Evolutionary conservation across 352 stramenopile genomes (phyloP).

Genomic region (Phytophthora sp.): DNA sequence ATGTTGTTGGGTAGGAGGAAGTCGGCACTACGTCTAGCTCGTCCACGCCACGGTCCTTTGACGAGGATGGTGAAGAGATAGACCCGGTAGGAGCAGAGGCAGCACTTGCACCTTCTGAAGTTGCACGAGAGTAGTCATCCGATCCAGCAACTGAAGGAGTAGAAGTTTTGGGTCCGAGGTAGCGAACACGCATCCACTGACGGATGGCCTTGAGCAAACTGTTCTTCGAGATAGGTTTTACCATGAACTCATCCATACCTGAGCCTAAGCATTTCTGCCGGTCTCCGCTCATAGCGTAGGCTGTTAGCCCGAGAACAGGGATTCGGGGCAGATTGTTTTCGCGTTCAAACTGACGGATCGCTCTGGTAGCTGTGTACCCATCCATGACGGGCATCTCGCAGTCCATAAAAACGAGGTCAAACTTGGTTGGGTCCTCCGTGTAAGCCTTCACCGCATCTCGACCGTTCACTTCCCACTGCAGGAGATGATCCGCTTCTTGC

Average conservation of each 20-base stretch:
- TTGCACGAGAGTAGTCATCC: conserved; percentile 29
- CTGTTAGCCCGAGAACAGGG: conserved; percentile 67
- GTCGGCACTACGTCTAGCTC: conserved; percentile 22
- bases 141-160: conserved; percentile 28
- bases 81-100: conserved; percentile 13
- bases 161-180: conserved; percentile 43
- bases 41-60: conserved; percentile 21
- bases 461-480: conserved; percentile 80
- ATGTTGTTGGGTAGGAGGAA: conserved; percentile 41
- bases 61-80: conserved; percentile 29
- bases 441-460: conserved; percentile 71
- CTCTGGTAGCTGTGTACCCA: conserved; percentile 68
- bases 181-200: conserved; percentile 72
- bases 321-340: conserved; percentile 71
- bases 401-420: conserved; percentile 82
- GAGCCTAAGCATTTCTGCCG: conserved; percentile 72
- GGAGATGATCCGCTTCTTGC: conserved; percentile 68
- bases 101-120: conserved; percentile 21
- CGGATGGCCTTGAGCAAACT: conserved; percentile 67
- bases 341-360: conserved; percentile 68
- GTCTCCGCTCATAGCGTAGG: conserved; percentile 79
- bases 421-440: conserved; percentile 50
- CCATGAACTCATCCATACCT: conserved; percentile 84
- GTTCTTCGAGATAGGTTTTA: conserved; percentile 77
- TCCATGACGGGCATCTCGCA: conserved; percentile 87